A percentile compares a stretch with the other conserved stretches of the same genome.
phyloP scores from a whole-genome alignment of 179 eudicot genomes.

The Beta lomatogona region DNA sequence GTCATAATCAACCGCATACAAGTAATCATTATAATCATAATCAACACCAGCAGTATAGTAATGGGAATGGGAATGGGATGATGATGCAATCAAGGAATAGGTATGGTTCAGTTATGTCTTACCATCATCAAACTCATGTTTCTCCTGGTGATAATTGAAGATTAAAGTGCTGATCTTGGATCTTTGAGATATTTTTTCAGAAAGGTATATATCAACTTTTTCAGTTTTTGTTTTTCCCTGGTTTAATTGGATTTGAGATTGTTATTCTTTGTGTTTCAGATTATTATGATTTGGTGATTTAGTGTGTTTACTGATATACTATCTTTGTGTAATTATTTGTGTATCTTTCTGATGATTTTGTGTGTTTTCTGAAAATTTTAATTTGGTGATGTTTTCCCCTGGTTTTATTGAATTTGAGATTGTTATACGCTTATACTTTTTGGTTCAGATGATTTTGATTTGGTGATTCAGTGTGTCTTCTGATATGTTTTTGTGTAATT shows the following conservation, averaged over 20 bases:
- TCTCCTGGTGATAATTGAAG: slow-evolving; percentile 47
- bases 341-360: too few relatives aligned
- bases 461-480: too few relatives aligned
- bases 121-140: slow-evolving; percentile 40
- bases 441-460: too few relatives aligned
- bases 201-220: slow-evolving; percentile 23
- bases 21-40: slow-evolving; percentile 4
- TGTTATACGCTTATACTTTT: too few relatives aligned
- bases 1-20: slow-evolving; percentile 25
- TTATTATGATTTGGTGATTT: neutral
- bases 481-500: too few relatives aligned
- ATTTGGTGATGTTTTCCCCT: neutral
- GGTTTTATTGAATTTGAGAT: too few relatives aligned
- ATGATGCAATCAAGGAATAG: slow-evolving; percentile 54
- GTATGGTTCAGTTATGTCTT: slow-evolving; percentile 40
- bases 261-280: neutral
- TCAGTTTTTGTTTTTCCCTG: neutral
- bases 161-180: neutral
- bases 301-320: neutral
- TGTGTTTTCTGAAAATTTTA: neutral
- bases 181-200: neutral
- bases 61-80: slow-evolving; percentile 4
- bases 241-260: neutral
- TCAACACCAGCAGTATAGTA: slow-evolving; percentile 5
- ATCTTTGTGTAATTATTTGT: too few relatives aligned